Evolutionary conservation across 148 eudicot genomes (phyloP), one percentile per base, ranked within the genome.

Genomic region (Rheum nobile): DNA sequence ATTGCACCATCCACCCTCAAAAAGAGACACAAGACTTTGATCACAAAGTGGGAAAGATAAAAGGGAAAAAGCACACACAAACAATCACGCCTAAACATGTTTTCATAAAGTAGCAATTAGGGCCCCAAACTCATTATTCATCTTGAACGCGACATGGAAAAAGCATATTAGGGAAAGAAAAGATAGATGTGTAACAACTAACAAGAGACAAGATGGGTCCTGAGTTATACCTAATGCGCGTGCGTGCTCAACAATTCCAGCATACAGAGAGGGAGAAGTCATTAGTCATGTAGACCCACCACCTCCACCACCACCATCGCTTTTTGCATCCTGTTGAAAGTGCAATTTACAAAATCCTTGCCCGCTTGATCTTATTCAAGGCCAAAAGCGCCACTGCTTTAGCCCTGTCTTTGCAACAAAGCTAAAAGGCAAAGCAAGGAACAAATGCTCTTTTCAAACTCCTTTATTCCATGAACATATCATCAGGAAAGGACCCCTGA

Each of bases 1-100:
- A 65, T 65, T 65, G 70, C 70, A 65, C 39, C 70, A 65, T 65
- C 70, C 70, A 65, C 70, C 70, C 39, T 63, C 70, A 6, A 65
- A 65, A 65, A 65, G 70, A 65, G 21, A 32, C 67, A 21, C 10
- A 43, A 54, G 16, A 28, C 70, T 65, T 65, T 32, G 32, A 14
- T 65, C 41, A 65, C 41, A 65, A 65, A 63, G 37, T 32, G n/a
- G 21, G 9, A 14, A 57, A 32, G 21, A 12, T 31, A 11, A 28
- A 29, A 63, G 11, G 11, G 3, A 29, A 61, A 61, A 63, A 34
- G 38, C 38, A 65, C n/a, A 26, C 65, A 61, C 54, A 10, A 2
- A 65, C 70, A 21, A 65, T 65, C 70, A 65, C 70, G 39, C 70
- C 70, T 65, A 65, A 65, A 34, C 39, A 65, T 65, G 70, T 65